A percentile compares a stretch with the other conserved stretches of the same genome.
Evolutionary conservation across 352 stramenopile genomes (phyloP).

Genomic region (Vaucheria bursata): DNA sequence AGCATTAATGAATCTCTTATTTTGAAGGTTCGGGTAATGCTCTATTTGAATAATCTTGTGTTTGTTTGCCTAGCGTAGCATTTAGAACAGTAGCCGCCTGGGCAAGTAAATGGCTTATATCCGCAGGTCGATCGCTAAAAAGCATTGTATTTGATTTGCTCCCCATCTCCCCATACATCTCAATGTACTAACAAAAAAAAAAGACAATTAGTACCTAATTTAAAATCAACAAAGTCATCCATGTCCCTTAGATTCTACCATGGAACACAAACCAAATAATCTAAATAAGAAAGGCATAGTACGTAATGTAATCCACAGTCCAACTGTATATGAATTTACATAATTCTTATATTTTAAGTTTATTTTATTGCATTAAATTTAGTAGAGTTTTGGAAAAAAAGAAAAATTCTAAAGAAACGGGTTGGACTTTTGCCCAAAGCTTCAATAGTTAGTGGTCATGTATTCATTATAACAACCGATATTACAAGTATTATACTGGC

Average conservation of each 20-base stretch:
- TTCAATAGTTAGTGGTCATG: no score
- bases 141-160: conserved; percentile 72
- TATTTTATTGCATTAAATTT: no score
- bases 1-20: no score
- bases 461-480: no score
- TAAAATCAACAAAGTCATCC: conserved; percentile 10
- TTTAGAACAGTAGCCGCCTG: conserved; percentile 32
- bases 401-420: no score
- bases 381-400: no score
- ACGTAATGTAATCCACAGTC: conserved; percentile 1
- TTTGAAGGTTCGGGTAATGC: no score
- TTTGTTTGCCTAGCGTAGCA: background rate
- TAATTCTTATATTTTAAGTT: no score
- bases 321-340: no score
- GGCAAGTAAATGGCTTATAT: conserved; percentile 56
- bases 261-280: background rate
- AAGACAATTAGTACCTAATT: conserved; percentile 15
- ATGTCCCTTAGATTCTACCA: background rate
- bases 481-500: no score
- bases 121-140: conserved; percentile 64
- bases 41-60: no score
- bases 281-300: background rate
- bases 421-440: no score
- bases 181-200: conserved; percentile 63
- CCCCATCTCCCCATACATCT: conserved; percentile 75